A percentile compares a stretch with the other conserved stretches of the same genome.
Evolutionary conservation across 2,329 filamentous ascomycete genomes (phyloP).

Genomic region (Colletotrichum lentis): DNA sequence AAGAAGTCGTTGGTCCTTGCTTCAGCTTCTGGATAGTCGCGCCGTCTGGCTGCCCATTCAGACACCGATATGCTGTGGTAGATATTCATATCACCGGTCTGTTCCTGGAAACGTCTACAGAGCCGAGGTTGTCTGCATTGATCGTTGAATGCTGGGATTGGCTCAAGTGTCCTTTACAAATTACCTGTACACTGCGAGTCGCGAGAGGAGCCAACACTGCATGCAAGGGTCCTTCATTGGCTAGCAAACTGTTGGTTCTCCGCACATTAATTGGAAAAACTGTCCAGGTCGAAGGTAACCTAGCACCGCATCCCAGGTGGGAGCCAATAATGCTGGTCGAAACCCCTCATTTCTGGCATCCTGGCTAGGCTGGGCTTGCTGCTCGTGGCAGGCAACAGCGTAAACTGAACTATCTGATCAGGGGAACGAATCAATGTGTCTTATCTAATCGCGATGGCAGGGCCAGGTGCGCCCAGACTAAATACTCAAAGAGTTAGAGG

Average conservation of each 20-base stretch:
- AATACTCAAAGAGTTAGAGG: slow-evolving; percentile 14
- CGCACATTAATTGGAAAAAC: background rate
- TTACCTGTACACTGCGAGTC: background rate
- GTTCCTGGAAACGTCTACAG: background rate
- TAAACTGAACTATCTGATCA: background rate
- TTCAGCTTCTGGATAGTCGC: background rate
- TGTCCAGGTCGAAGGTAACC: background rate
- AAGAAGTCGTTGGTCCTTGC: too few relatives aligned
- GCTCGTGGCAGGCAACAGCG: background rate
- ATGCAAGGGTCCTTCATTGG: background rate
- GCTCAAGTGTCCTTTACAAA: background rate
- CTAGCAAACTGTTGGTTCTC: background rate
- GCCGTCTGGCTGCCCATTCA: too few relatives aligned
- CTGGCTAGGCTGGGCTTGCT: slow-evolving; percentile 4
- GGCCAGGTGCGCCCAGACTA: slow-evolving; percentile 5
- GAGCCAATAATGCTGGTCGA: background rate
- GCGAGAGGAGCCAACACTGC: background rate
- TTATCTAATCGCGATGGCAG: background rate
- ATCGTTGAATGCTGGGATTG: background rate
- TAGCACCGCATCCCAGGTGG: background rate
- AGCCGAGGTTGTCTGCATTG: too few relatives aligned
- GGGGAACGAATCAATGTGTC: background rate
- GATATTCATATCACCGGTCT: background rate
- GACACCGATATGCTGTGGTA: too few relatives aligned
- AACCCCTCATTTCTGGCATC: slow-evolving; percentile 9